Evolutionary conservation across 495 filamentous ascomycete genomes (phyloP).

Genomic region (Neurospora tetrasperma): DNA sequence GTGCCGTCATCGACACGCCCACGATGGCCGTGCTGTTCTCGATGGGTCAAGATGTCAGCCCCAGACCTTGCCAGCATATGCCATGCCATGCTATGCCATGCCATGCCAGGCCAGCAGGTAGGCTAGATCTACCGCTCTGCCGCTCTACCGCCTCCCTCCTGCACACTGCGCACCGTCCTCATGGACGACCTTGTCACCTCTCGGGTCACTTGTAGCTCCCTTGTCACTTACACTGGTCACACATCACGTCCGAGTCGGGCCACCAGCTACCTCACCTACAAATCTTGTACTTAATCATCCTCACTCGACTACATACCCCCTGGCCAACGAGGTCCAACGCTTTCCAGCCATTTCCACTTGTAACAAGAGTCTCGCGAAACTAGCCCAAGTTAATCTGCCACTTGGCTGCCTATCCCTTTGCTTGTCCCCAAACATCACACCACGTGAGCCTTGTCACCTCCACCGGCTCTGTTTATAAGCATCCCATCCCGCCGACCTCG

Average conservation of each 20-base stretch:
- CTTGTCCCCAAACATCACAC: constrained; percentile 5
- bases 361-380: constrained; percentile 3
- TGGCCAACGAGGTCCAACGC: constrained; percentile 10
- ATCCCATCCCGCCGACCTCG: neutral
- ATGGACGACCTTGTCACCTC: neutral
- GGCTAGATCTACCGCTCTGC: neutral
- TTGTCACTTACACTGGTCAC: neutral
- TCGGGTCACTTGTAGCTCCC: neutral
- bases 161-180: neutral
- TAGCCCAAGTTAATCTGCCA: constrained; percentile 4
- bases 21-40: neutral
- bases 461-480: constrained; percentile 12
- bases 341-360: constrained; percentile 25
- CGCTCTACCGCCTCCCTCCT: neutral
- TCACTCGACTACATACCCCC: neutral
- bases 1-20: constrained; percentile 10
- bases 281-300: neutral
- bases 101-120: neutral
- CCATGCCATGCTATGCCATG: neutral
- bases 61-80: neutral
- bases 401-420: constrained; percentile 11
- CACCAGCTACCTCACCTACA: neutral
- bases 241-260: neutral
- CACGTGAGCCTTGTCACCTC: constrained; percentile 16
- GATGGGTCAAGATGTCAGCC: neutral